These are phyloP conservation scores for Solanum peruvianum DNA, from an alignment of 257 asterid genomes.

Conservation along the genomic window DNA sequence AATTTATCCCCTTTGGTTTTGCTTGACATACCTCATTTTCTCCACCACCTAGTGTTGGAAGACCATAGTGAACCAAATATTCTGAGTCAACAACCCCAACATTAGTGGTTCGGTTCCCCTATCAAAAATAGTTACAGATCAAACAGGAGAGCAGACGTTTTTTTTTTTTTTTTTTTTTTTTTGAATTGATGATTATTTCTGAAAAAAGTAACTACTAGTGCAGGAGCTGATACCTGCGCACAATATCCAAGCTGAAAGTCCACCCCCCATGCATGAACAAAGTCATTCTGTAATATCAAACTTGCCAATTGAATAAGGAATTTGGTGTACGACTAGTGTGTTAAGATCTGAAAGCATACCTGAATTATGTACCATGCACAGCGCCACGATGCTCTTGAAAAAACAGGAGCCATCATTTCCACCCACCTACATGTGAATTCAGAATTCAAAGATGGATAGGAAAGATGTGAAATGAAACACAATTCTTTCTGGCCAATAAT, in stretches of 20 bases:
- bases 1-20: background rate
- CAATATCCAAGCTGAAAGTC: conserved; percentile 74
- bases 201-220: background rate
- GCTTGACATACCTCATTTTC: conserved; percentile 23
- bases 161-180: background rate
- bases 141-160: background rate
- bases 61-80: conserved; percentile 48
- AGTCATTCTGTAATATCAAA: conserved; percentile 33
- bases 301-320: background rate
- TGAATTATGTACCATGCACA: conserved; percentile 74
- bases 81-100: conserved; percentile 67
- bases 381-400: conserved; percentile 64
- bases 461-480: background rate
- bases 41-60: conserved; percentile 70
- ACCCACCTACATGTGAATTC: conserved; percentile 31
- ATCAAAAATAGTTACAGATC: background rate
- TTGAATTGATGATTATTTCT: background rate
- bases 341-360: conserved; percentile 17
- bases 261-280: conserved; percentile 66
- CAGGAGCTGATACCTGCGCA: conserved; percentile 38
- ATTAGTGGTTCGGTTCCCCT: conserved; percentile 57
- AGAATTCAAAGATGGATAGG: background rate
- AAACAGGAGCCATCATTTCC: conserved; percentile 87
- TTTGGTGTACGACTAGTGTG: background rate
- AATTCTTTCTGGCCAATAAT: background rate